A percentile compares a stretch with the other conserved stretches of the same genome.
These are phyloP conservation scores for Calocybe gangraenosa DNA, from an alignment of 768 basidiomycete genomes.

Conservation along the genomic window DNA sequence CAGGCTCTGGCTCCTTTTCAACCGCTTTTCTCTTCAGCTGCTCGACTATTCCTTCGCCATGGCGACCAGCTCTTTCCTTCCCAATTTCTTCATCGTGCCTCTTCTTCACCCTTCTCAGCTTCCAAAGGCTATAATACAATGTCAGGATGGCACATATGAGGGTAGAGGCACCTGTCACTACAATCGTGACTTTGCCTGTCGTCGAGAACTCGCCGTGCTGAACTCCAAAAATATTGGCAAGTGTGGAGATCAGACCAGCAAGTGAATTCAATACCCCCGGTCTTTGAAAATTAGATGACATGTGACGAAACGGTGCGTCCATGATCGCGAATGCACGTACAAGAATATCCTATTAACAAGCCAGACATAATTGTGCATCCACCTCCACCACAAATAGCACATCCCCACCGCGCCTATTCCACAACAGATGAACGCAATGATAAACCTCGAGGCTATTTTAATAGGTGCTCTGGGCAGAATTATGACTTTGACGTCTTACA, in stretches of 20 bases:
- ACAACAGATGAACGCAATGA: constrained; percentile 53
- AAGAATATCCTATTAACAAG: constrained; percentile 51
- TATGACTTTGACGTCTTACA: constrained; percentile 26
- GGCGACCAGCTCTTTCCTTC: constrained; percentile 35
- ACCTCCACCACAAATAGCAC: constrained; percentile 57
- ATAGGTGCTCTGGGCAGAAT: neutral
- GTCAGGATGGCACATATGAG: constrained; percentile 38
- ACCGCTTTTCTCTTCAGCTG: constrained; percentile 16
- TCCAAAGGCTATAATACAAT: constrained; percentile 40
- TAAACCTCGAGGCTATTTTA: constrained; percentile 31
- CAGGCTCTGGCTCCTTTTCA: constrained; percentile 7
- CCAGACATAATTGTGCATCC: constrained; percentile 59
- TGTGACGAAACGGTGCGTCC: neutral
- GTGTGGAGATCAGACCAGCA: constrained; percentile 52
- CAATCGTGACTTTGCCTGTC: constrained; percentile 41
- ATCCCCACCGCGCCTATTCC: constrained; percentile 50
- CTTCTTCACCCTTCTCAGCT: constrained; percentile 36
- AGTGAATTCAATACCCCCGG: constrained; percentile 55
- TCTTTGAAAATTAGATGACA: constrained; percentile 21
- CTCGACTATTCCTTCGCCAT: constrained; percentile 38
- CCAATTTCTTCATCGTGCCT: constrained; percentile 40
- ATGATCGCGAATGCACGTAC: constrained; percentile 27
- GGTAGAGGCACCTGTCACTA: constrained; percentile 38
- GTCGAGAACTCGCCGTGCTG: constrained; percentile 42
- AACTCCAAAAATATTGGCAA: constrained; percentile 45